Base-by-base conservation (phyloP, 2,329 filamentous ascomycete genomes). In the Fusarium hostae region DNA sequence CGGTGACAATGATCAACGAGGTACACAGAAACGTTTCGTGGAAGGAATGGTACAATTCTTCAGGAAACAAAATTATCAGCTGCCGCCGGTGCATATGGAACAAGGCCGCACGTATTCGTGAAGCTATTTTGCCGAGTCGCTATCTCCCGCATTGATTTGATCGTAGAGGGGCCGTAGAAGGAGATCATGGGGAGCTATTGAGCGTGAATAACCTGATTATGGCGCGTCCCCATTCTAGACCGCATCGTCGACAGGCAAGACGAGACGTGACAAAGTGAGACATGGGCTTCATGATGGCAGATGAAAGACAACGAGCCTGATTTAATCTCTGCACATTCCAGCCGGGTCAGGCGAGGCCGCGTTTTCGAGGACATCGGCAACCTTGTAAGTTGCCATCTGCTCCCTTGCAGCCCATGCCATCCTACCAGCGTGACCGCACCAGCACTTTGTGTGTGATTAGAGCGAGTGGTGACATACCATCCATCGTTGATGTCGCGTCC, bases 321-420 rank as follows among this genome's bases (percentile, higher is more conserved):
- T n/a, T 34, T 41, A 61, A 72, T 69, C 64, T 71, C 51, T 56
- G 37, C 37, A 26, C 69, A 72, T 71, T 71, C 69, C 68, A 51
- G 45, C 26, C 37, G 28, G 34, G 44, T 56, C 54, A 55, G 45
- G 30, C 39, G 22, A 45, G 55, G 44, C 45, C 48, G 50, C 30
- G 50, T 50, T 39, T 56, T 56, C 32, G 41, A 58, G 55, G 50
- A 45, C 64, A 65, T 54, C 35, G 30, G 26, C 40, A 51, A 45
- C 39, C 57, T 54, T 72, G 68, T 50, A 54, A 65, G 64, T 50
- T 32, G 64, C 26, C 39, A n/a, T 64, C 16, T 32, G 28, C 64
- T 50, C 68, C 69, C 69, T 71, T 71, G 69, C 69, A 72, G 51
- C 43, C 48, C 48, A 47, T 45, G 52, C 44, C 61, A 35, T 51